These are phyloP conservation scores for Trametes polyzona DNA, from an alignment of 1,284 basidiomycete species.

Conservation along the genomic window DNA sequence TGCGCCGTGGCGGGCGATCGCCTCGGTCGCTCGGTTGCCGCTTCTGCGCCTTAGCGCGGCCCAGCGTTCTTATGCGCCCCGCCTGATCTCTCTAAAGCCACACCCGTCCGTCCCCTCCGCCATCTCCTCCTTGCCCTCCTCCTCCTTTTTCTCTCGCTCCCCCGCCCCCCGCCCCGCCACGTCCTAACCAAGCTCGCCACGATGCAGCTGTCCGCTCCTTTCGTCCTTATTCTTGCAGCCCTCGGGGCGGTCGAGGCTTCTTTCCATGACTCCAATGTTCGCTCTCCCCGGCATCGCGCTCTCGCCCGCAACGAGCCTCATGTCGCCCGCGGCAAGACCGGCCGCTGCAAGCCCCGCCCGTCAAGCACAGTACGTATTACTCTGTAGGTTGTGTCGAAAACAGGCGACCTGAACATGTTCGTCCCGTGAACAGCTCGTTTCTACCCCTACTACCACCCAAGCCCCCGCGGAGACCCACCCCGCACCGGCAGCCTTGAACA, in stretches of 20 bases:
- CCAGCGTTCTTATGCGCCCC: conserved; percentile 10
- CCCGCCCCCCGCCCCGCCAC: conserved; percentile 10
- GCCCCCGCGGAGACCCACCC: conserved; percentile 1
- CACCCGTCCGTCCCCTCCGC: not conserved
- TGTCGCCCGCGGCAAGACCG: conserved; percentile 8
- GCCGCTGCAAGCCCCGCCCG: conserved; percentile 22
- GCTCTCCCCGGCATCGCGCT: conserved; percentile 35
- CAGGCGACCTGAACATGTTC: too few species aligned
- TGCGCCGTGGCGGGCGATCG: conserved; percentile 2
- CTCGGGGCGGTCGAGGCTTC: conserved; percentile 44
- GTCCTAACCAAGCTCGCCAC: conserved; percentile 22
- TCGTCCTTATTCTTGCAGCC: conserved; percentile 44
- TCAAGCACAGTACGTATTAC: conserved; percentile 11
- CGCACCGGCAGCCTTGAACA: conserved; percentile 9
- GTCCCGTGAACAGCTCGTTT: conserved; percentile 4
- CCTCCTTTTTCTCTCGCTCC: conserved; percentile 2
- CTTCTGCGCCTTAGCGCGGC: conserved; percentile 6
- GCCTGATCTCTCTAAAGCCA: not conserved
- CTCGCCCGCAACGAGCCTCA: conserved; percentile 11
- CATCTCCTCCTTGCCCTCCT: not conserved
- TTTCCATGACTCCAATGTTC: conserved; percentile 41
- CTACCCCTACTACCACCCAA: not conserved
- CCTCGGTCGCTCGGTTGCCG: conserved; percentile 6
- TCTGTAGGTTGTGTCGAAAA: not conserved
- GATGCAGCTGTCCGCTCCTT: conserved; percentile 41